These are phyloP conservation scores for Acidiella bohemica DNA, from an alignment of 495 filamentous ascomycete species.

Conservation along the genomic window DNA sequence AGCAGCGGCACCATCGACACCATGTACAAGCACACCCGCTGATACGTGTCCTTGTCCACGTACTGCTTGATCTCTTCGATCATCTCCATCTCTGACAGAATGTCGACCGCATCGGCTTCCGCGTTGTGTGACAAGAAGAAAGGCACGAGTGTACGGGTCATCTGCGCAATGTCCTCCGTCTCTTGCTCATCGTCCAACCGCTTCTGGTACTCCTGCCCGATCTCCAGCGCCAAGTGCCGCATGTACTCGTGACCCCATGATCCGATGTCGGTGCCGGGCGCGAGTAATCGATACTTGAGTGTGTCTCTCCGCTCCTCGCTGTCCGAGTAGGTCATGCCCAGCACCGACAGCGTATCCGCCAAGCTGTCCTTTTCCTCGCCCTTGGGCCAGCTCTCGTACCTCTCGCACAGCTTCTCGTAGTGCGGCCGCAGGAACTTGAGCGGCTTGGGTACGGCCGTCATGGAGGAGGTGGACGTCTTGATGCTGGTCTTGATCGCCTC, in stretches of 20 bases:
- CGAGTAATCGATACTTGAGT: conserved; percentile 82
- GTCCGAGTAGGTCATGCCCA: conserved; percentile 98
- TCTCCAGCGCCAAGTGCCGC: conserved; percentile 86
- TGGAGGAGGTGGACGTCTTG: conserved; percentile 96
- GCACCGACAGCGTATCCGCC: conserved; percentile 90
- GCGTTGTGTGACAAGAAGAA: conserved; percentile 95
- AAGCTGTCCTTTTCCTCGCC: conserved; percentile 78
- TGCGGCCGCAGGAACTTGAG: conserved; percentile 96
- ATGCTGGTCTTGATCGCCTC: conserved; percentile 95
- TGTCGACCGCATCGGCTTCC: conserved; percentile 92
- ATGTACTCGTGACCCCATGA: conserved; percentile 99
- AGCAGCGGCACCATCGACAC: conserved; percentile 95
- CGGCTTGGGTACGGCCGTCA: conserved; percentile 97
- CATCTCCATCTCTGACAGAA: conserved; percentile 92
- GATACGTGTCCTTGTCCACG: conserved; percentile 86
- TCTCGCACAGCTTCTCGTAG: conserved; percentile 69
- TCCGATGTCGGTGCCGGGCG: conserved; percentile 80
- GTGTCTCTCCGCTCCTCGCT: conserved; percentile 92
- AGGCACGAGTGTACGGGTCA: conserved; percentile 73
- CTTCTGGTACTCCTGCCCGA: conserved; percentile 82
- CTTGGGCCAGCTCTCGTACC: conserved; percentile 77
- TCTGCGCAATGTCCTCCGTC: conserved; percentile 61
- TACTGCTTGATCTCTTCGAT: conserved; percentile 83
- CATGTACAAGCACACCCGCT: conserved; percentile 92
- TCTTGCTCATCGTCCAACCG: conserved; percentile 54